Evolutionary conservation across 179 eudicot genomes (phyloP).

Genomic region (Amaranthus tricolor): DNA sequence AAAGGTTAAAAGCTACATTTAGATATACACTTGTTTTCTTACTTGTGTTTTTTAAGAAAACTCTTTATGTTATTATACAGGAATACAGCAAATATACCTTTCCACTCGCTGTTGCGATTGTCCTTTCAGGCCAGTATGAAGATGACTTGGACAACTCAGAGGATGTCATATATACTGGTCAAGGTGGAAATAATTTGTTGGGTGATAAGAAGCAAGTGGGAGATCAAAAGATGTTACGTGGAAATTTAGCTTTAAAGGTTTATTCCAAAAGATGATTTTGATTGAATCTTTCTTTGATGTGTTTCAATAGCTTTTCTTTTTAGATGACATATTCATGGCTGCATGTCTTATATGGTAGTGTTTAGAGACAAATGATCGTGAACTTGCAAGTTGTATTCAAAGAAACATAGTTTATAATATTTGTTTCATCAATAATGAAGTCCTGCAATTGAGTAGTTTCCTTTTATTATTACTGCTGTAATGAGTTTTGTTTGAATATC

Average conservation of each 20-base stretch:
- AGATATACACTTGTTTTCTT: too few relatives aligned
- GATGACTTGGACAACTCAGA: conserved; percentile 84
- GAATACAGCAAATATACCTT: conserved; percentile 37
- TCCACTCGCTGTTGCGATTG: conserved; percentile 77
- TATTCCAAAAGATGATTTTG: neutral
- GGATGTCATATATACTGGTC: conserved; percentile 80
- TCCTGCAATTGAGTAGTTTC: too few relatives aligned
- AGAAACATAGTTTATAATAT: neutral
- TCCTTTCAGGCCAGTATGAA: conserved; percentile 88
- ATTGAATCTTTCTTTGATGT: neutral
- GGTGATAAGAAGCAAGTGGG: conserved; percentile 69
- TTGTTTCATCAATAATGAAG: too few relatives aligned
- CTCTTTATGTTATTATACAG: conserved; percentile 31
- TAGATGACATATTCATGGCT: neutral
- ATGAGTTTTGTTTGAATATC: too few relatives aligned
- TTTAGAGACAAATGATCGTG: neutral
- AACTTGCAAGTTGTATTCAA: neutral
- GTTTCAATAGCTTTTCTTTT: neutral
- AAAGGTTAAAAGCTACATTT: too few relatives aligned
- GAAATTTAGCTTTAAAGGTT: conserved; percentile 84
- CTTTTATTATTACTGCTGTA: too few relatives aligned
- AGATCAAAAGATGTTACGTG: conserved; percentile 67
- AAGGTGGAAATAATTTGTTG: conserved; percentile 77
- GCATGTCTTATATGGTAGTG: neutral
- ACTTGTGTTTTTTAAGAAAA: neutral